Percentiles rank a stretch among this genome's conserved stretches.
These are phyloP conservation scores for Mediolabrus comicus DNA, from an alignment of 108 stramenopile species.

Conservation along the genomic window DNA sequence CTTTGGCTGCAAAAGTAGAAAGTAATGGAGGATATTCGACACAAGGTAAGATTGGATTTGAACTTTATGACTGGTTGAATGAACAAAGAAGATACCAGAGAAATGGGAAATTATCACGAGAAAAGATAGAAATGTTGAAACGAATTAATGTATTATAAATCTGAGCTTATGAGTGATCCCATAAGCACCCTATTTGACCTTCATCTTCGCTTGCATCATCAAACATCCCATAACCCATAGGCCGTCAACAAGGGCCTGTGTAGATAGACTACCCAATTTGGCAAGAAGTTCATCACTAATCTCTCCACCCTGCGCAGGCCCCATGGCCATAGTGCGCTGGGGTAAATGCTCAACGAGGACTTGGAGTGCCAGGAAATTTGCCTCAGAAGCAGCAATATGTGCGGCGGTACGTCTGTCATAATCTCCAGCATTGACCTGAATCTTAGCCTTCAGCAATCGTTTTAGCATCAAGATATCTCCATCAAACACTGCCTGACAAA, in stretches of 20 bases:
- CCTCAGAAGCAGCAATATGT: slow-evolving; percentile 64
- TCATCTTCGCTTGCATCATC: too few species aligned
- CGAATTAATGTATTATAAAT: too few species aligned
- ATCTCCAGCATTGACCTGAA: slow-evolving; percentile 58
- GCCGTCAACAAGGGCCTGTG: slow-evolving; percentile 87
- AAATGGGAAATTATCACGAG: too few species aligned
- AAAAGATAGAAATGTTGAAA: too few species aligned
- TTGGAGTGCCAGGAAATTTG: slow-evolving; percentile 41
- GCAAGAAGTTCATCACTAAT: slow-evolving; percentile 77
- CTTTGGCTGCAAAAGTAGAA: too few species aligned
- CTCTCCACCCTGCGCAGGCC: slow-evolving; percentile 70
- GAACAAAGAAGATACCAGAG: too few species aligned
- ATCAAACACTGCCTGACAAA: slow-evolving; percentile 61
- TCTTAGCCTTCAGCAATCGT: slow-evolving; percentile 51
- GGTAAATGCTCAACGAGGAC: slow-evolving; percentile 39
- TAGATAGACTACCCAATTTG: slow-evolving; percentile 77
- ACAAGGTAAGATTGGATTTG: too few species aligned
- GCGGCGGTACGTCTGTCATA: slow-evolving; percentile 56
- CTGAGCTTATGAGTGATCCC: too few species aligned
- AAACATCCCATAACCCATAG: slow-evolving; percentile 95
- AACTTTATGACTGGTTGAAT: too few species aligned
- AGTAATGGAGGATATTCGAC: too few species aligned
- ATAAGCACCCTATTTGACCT: too few species aligned
- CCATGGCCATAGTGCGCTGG: slow-evolving; percentile 65
- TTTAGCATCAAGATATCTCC: slow-evolving; percentile 51